Conservation (phyloP, 306 rosid genomes). For the Prunus davidiana region DNA sequence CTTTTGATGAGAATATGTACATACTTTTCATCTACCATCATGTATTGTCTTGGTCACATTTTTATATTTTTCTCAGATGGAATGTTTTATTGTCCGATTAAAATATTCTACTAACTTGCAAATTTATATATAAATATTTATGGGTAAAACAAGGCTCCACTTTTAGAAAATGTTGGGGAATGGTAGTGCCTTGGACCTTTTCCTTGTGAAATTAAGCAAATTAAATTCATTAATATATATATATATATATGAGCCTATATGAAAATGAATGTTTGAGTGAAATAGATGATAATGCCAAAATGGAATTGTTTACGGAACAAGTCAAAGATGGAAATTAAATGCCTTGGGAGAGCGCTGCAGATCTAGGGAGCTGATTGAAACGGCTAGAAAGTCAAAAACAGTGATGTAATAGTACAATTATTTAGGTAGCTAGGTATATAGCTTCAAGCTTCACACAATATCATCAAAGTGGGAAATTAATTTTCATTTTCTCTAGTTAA, state of each 20-base stretch:
- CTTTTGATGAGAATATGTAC: constrained; percentile 1
- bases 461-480: no score
- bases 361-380: background rate
- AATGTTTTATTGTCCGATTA: background rate
- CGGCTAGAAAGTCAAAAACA: background rate
- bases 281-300: background rate
- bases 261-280: no score
- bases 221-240: background rate
- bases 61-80: background rate
- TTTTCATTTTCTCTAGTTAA: no score
- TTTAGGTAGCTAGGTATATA: background rate
- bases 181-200: background rate
- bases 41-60: background rate
- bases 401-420: background rate
- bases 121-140: background rate
- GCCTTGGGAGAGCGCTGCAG: background rate
- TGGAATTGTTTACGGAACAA: background rate
- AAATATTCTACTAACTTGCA: background rate
- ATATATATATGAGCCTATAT: no score
- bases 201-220: background rate
- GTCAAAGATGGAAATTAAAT: background rate
- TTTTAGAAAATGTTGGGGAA: background rate
- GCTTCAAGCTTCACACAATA: background rate
- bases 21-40: background rate
- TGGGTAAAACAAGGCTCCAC: background rate